phyloP scores from a whole-genome alignment of 2,329 filamentous ascomycete genomes.

The Nakataea oryzae region DNA sequence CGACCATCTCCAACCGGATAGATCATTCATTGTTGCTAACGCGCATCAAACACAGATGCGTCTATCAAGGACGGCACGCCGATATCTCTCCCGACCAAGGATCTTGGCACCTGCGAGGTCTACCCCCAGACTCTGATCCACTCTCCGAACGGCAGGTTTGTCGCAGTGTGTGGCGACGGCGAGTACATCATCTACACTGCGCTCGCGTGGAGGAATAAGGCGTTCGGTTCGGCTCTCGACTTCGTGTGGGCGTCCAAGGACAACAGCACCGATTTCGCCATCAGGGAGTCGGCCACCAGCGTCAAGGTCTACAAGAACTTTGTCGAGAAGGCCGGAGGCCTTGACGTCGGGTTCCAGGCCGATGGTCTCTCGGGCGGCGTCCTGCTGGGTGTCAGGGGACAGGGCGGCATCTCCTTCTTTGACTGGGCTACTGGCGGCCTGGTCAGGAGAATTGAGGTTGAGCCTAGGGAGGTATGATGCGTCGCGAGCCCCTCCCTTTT shows the following conservation, averaged over 20 bases:
- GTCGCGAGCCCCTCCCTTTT: neutral
- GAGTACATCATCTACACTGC: conserved; percentile 99
- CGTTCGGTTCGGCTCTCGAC: conserved; percentile 88
- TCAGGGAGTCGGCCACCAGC: conserved; percentile 85
- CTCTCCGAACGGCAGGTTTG: conserved; percentile 83
- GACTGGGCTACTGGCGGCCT: conserved; percentile 89
- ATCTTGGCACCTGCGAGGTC: conserved; percentile 90
- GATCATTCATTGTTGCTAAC: conserved; percentile 15
- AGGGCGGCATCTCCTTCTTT: conserved; percentile 90
- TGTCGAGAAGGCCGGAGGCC: conserved; percentile 75
- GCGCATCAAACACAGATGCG: conserved; percentile 42
- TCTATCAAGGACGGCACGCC: conserved; percentile 80
- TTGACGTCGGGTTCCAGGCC: conserved; percentile 92
- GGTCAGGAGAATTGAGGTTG: conserved; percentile 82
- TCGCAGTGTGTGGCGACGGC: conserved; percentile 85
- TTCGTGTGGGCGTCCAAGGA: conserved; percentile 97
- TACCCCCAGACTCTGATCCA: conserved; percentile 92
- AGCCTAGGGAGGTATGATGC: conserved; percentile 36
- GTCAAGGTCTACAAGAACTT: conserved; percentile 99
- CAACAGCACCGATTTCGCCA: conserved; percentile 96
- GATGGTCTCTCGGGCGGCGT: conserved; percentile 85
- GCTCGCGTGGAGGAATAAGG: conserved; percentile 92
- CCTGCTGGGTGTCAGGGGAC: conserved; percentile 85
- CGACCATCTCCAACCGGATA: neutral
- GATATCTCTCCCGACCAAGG: conserved; percentile 80